These are phyloP conservation scores for Trichoderma cornu-damae DNA, from an alignment of 2,329 filamentous ascomycete species.

Conservation along the genomic window DNA sequence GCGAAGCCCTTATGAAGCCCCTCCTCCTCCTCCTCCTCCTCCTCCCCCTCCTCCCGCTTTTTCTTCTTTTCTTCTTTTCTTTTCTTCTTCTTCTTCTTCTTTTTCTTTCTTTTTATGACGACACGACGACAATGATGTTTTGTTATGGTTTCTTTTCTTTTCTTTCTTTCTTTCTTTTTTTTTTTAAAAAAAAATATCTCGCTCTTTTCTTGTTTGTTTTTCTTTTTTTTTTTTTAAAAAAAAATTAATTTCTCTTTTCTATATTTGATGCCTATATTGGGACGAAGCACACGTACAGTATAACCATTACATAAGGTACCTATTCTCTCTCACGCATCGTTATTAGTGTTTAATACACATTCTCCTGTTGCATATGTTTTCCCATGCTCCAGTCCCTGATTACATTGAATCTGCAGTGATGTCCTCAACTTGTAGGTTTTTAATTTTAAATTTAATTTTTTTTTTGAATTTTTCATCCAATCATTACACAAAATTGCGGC, in stretches of 20 bases:
- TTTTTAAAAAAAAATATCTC: conserved; percentile 12
- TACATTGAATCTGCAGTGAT: background rate
- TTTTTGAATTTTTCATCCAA: too few relatives aligned
- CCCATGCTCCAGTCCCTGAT: fast-evolving
- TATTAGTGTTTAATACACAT: conserved; percentile 6
- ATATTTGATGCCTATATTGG: background rate
- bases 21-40: too few relatives aligned
- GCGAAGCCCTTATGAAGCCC: too few relatives aligned
- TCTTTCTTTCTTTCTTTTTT: conserved; percentile 6
- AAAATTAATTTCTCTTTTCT: background rate
- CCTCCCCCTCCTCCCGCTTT: too few relatives aligned
- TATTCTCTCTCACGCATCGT: background rate
- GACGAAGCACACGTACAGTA: background rate
- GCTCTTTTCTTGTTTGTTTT: background rate
- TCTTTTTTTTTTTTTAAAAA: conserved; percentile 1
- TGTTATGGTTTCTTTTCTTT: conserved; percentile 23
- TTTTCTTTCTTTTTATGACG: conserved; percentile 23
- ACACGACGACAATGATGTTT: conserved; percentile 8
- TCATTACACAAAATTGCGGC: background rate
- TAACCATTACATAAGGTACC: background rate
- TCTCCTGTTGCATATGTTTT: too few relatives aligned
- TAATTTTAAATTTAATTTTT: too few relatives aligned
- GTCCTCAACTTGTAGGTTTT: background rate
- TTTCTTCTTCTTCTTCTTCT: conserved; percentile 20
- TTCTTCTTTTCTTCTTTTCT: too few relatives aligned